phyloP scores from a whole-genome alignment of 768 basidiomycete species.

The Trametopsis cervina region DNA sequence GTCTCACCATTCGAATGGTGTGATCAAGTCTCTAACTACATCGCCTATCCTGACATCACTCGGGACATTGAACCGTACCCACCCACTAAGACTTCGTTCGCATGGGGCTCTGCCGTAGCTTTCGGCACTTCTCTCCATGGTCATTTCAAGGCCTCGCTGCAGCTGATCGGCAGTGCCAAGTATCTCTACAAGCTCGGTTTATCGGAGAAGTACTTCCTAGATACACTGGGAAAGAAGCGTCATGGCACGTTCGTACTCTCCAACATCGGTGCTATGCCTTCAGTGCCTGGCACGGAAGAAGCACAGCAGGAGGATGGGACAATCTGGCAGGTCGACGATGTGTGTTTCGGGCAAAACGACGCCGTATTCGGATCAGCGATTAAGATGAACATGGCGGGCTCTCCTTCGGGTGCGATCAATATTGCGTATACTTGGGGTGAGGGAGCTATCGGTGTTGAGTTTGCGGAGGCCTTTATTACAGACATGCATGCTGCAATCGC shows the following conservation, averaged over 20 bases:
- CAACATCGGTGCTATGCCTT: constrained; percentile 28
- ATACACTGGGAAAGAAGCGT: constrained; percentile 28
- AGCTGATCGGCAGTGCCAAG: neutral
- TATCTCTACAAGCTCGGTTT: neutral
- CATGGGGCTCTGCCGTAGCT: constrained; percentile 26
- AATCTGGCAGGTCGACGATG: constrained; percentile 14
- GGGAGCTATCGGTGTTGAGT: neutral
- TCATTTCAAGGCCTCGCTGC: neutral
- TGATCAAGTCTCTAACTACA: neutral
- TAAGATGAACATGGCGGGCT: constrained; percentile 7
- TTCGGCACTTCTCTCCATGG: neutral
- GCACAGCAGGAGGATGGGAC: too few relatives aligned
- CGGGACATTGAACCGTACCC: neutral
- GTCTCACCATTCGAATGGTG: neutral
- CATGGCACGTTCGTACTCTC: constrained; percentile 29
- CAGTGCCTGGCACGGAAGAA: neutral
- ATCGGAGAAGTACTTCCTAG: constrained; percentile 22
- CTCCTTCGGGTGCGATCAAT: neutral
- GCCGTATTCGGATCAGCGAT: constrained; percentile 12
- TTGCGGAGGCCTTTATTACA: neutral
- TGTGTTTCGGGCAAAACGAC: constrained; percentile 14
- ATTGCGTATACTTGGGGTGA: neutral
- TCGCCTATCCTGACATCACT: neutral
- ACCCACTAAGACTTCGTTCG: constrained; percentile 15
- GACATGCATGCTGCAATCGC: neutral